A percentile compares a stretch with the other conserved stretches of the same genome.
Evolutionary conservation across 805 yeast genomes (phyloP).

Genomic region (Sungouiozyma ichnusensis): DNA sequence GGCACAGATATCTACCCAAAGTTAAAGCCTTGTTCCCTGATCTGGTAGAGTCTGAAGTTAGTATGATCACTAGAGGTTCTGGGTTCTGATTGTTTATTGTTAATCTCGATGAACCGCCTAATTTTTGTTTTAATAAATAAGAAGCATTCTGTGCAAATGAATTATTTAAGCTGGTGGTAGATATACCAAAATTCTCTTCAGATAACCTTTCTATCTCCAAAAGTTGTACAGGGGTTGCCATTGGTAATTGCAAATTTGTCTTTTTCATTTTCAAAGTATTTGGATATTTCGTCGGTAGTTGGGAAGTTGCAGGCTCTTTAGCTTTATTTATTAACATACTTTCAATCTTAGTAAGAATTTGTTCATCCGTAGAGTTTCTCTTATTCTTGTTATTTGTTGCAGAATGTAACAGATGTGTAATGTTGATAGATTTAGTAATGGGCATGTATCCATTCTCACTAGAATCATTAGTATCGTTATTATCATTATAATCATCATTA

Average conservation of each 20-base stretch:
- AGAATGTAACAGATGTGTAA: conserved; percentile 26
- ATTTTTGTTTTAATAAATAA: conserved; percentile 43
- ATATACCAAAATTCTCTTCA: conserved; percentile 41
- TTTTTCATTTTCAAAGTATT: conserved; percentile 10
- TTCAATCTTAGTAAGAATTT: conserved; percentile 12
- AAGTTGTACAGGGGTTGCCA: conserved; percentile 70
- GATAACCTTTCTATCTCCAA: conserved; percentile 61
- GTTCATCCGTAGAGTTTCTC: conserved; percentile 7
- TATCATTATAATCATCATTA: conserved; percentile 11
- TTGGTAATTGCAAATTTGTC: conserved; percentile 33
- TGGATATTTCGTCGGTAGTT: background rate
- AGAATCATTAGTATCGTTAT: conserved; percentile 15
- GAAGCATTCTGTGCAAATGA: conserved; percentile 60
- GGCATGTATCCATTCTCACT: conserved; percentile 16
- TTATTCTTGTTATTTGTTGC: conserved; percentile 14
- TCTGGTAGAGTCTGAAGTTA: conserved; percentile 58
- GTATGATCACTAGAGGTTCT: conserved; percentile 62
- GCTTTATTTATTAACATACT: conserved; percentile 17
- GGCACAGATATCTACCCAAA: conserved; percentile 59
- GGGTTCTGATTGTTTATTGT: conserved; percentile 61
- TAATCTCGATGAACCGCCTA: conserved; percentile 64
- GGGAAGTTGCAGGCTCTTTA: conserved; percentile 1
- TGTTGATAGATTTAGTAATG: conserved; percentile 29
- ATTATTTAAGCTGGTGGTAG: conserved; percentile 42
- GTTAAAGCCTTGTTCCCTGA: conserved; percentile 71